Evolutionary conservation across 768 basidiomycete species (phyloP), one percentile per base, ranked within the genome.

Genomic region (Boletus rubescentipes): DNA sequence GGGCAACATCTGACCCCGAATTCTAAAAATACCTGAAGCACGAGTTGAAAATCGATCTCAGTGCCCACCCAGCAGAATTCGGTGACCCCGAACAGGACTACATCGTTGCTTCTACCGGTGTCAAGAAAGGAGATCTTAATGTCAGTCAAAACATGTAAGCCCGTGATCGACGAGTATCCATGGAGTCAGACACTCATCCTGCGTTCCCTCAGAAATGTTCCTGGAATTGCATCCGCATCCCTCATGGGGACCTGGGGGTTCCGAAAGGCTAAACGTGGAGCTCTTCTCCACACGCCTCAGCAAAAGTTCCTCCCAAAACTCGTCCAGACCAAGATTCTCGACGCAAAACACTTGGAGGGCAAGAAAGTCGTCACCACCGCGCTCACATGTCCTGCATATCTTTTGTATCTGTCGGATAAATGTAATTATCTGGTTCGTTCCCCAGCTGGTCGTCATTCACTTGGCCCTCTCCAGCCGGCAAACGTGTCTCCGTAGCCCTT

Each of bases 221-320:
- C 61, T 15, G 59, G 54, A 7, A 26, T 69, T 15, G 63, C 55
- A 1, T 38, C 66, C 5, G 65, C 71, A 9, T 61, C 69, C 29
- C 58, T 70, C 49, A 69, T 62, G 30, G 66, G 67, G 9, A 53
- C 57, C 15, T 72, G 69, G 69, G 53, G 53, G 48, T 72, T 69
- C 51, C 59, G 49, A 26, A 21, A 34, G 5, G 37, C 42, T 9
- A 60, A 52, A 45, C 63, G 64, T 4, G 69, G 69, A 15, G 68
- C 67, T n/a, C 57, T 72, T 35, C 62, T 72, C 58, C 44, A 55
- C 29, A 16, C 21, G 15, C 70, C 68, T 26, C 61, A 63, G n/a
- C 64, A 51, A 31, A 52, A 51, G 3, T 59, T 59, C 21, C 30
- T 70, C 36, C 61, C 50, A 0, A 54, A 46, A 14, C 2, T 55